Conservation (phyloP, 495 filamentous ascomycete species). For the Lophiotrema nucula region DNA sequence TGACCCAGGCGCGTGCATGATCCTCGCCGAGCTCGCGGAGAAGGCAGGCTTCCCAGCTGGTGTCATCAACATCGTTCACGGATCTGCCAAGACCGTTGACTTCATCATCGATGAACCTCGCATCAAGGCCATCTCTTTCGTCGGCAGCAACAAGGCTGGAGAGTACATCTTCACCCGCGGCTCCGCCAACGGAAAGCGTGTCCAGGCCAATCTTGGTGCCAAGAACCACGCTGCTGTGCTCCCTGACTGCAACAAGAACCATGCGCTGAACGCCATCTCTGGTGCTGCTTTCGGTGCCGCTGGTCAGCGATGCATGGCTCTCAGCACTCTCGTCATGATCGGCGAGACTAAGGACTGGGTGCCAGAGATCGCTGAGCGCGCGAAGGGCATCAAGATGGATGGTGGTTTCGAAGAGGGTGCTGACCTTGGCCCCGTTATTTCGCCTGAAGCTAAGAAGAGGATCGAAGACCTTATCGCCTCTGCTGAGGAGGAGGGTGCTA, state of each 20-base stretch:
- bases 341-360: slow-evolving; percentile 94
- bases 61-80: slow-evolving; percentile 94
- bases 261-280: slow-evolving; percentile 88
- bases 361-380: slow-evolving; percentile 83
- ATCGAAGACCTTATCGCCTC: slow-evolving; percentile 87
- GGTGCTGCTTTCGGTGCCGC: slow-evolving; percentile 96
- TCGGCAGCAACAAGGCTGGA: slow-evolving; percentile 93
- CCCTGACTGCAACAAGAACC: slow-evolving; percentile 97
- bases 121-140: slow-evolving; percentile 98
- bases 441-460: slow-evolving; percentile 82
- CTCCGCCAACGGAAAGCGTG: slow-evolving; percentile 85
- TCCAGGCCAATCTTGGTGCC: slow-evolving; percentile 97
- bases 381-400: slow-evolving; percentile 85
- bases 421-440: slow-evolving; percentile 95
- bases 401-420: slow-evolving; percentile 93
- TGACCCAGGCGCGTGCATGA: slow-evolving; percentile 97
- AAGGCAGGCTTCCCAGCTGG: slow-evolving; percentile 93
- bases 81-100: slow-evolving; percentile 85
- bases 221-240: slow-evolving; percentile 98
- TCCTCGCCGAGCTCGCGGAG: slow-evolving; percentile 85
- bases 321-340: slow-evolving; percentile 91
- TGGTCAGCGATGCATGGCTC: slow-evolving; percentile 96
- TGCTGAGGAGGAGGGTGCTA: slow-evolving; percentile 91
- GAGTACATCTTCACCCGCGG: slow-evolving; percentile 93
- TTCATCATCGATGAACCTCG: slow-evolving; percentile 95